Evolutionary conservation across 1,284 basidiomycete species (phyloP).

Genomic region (Trichosporon asahii): DNA sequence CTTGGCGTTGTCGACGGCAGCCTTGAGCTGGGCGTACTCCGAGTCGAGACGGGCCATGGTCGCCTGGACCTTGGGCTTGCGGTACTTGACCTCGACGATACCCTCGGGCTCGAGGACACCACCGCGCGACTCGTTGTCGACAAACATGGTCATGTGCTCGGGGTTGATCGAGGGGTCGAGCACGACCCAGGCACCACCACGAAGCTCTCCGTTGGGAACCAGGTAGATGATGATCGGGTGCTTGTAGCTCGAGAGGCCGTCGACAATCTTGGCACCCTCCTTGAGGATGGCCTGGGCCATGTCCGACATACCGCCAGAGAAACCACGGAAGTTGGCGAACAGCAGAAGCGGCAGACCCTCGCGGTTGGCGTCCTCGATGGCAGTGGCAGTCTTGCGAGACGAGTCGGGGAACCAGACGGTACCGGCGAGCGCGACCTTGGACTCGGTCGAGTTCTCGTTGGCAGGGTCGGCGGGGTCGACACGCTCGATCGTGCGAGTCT

Average conservation of each 20-base stretch:
- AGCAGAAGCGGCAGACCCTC: conserved; percentile 96
- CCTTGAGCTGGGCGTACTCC: conserved; percentile 77
- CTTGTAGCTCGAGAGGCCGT: conserved; percentile 93
- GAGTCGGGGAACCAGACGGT: conserved; percentile 99
- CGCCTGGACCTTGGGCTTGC: conserved; percentile 80
- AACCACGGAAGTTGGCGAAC: conserved; percentile 99
- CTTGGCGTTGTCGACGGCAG: conserved; percentile 68
- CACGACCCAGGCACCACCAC: conserved; percentile 99
- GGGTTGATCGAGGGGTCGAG: conserved; percentile 95
- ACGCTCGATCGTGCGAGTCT: conserved; percentile 87
- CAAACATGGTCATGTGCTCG: conserved; percentile 99
- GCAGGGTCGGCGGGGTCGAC: conserved; percentile 98
- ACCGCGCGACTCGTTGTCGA: conserved; percentile 89
- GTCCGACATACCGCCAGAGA: conserved; percentile 77
- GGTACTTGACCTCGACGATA: conserved; percentile 79
- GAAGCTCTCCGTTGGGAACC: conserved; percentile 95
- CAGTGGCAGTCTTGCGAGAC: conserved; percentile 99
- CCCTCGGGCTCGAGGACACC: conserved; percentile 98
- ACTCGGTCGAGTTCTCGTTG: conserved; percentile 95
- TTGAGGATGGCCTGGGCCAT: conserved; percentile 86
- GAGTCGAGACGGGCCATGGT: conserved; percentile 93
- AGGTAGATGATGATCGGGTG: conserved; percentile 99
- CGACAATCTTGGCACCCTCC: conserved; percentile 95
- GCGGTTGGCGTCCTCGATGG: conserved; percentile 97
- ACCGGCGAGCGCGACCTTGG: conserved; percentile 97